Evolutionary conservation across 495 filamentous ascomycete genomes (phyloP), one percentile per base, ranked within the genome.

Genomic region (Xanthoparmelia taractica): DNA sequence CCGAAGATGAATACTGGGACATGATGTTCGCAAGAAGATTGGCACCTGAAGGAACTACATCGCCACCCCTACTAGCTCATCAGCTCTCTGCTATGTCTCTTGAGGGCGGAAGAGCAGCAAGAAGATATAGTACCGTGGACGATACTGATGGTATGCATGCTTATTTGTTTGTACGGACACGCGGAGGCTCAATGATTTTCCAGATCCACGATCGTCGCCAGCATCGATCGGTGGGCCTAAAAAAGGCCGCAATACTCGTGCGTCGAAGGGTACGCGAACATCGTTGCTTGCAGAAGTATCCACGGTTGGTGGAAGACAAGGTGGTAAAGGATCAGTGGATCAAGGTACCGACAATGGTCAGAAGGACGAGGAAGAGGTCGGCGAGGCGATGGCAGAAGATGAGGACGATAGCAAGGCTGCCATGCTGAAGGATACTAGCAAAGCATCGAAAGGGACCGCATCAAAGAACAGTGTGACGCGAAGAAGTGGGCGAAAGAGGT

Each of bases 1-100:
- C 91, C 0, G 77, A 82, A 37, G 84, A 87, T 20, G 87, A 94
- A 52, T 97, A 85, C 69, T 85, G 82, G 59, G 86, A 90, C 1
- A 66, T 87, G 66, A 93, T 90, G 77, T 87, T 89, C 73, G 80
- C 81, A 63, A 81, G 82, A 58, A 77, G 87, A 23, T 74, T 87
- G 10, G 87, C 85, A 2, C 77, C 78, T 64, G 78, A 86, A 77
- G 71, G 80, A 71, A 71, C 84, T 73, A 69, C 79, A 50, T 84
- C 88, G 57, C 81, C 83, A 17, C 76, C 79, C 23, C 77, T 77
- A 65, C 79, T 85, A 73, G 69, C 77, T 58, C 71, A 73, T 71
- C 57, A 67, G 68, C 69, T 38, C 71, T 38, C 60, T 40, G 60
- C 48, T 18, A 29, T 31, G 8, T 62, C 60, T 41, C 57, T 64